phyloP scores from a whole-genome alignment of 352 stramenopile species.

The Peronospora belbahrii region DNA sequence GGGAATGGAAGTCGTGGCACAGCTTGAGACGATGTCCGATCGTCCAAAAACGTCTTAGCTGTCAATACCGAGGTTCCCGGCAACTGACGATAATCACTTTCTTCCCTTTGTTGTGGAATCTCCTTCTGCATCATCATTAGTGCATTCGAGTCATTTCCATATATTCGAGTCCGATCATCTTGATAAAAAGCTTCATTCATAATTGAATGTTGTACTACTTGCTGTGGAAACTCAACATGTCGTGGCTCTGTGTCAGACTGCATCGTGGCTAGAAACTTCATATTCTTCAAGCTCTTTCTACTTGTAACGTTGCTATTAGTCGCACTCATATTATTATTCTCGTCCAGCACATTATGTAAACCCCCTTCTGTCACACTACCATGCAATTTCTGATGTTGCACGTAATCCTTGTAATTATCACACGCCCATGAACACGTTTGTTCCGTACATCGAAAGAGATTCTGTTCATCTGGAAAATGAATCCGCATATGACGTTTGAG shows the following conservation, averaged over 20 bases:
- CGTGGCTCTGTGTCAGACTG: not conserved
- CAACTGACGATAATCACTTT: conserved; percentile 22
- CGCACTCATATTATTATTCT: conserved; percentile 11
- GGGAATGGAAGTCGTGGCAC: conserved; percentile 43
- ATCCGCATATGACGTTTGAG: conserved; percentile 85
- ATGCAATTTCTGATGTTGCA: conserved; percentile 59
- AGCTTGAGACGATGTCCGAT: conserved; percentile 14
- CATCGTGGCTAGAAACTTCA: conserved; percentile 6
- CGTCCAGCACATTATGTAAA: conserved; percentile 14
- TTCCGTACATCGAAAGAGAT: conserved; percentile 66
- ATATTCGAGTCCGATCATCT: conserved; percentile 28
- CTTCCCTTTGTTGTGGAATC: conserved; percentile 17
- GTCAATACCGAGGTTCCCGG: not conserved
- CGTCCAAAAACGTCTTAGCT: conserved; percentile 31
- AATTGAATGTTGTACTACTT: not conserved
- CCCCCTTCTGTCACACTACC: conserved; percentile 18
- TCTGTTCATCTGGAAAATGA: conserved; percentile 72
- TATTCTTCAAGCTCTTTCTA: conserved; percentile 1
- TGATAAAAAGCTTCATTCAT: conserved; percentile 26
- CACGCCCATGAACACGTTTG: conserved; percentile 36
- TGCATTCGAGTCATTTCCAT: conserved; percentile 2
- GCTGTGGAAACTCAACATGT: conserved; percentile 12
- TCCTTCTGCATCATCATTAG: conserved; percentile 27
- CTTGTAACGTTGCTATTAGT: conserved; percentile 10
- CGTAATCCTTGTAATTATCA: conserved; percentile 84